Base-by-base conservation (phyloP, 306 rosid genomes). In the Rubus parviflorus region DNA sequence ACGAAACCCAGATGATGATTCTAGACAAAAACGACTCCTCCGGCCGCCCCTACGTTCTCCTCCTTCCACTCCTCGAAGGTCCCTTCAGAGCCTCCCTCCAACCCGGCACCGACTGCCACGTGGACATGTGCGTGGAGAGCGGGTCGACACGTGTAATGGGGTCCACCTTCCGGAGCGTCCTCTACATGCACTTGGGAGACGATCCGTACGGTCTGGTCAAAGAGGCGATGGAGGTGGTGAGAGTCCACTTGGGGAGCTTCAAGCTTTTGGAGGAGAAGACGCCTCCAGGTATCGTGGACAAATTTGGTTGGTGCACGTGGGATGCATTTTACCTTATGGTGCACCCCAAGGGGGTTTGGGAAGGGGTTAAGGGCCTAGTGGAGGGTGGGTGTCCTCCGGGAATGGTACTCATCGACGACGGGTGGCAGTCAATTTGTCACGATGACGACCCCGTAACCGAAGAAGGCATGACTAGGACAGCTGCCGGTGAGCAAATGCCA, bases 231-330 rank as follows among this genome's bases (percentile, higher is more conserved):
- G 75, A 68, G 13, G 89, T 80, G 14, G 70, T 90, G 1, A 80
- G 86, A 15, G 43, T 68, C 17, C 95, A 88, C 23, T 42, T 87
- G 40, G 95, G 93, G 0, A 90, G 85, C 1, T 93, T 89, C 72
- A 88, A 79, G 67, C 87, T 85, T 17, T 80, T 85, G 0, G 92
- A 90, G 54, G 97, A 90, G 74, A 92, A 92, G 45, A 78, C 43
- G 41, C 81, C 86, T 8, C 97, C 96, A 0, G 81, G 52, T 0
- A 88, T 90, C 0, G 80, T 88, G 8, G 93, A 92, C 63, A 90
- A 82, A 70, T 89, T 92, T 17, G 97, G 97, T 1, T 90, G 93
- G 97, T 87, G 97, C 62, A 92, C 96, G 0, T 92, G 92, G 96
- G 97, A 92, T 58, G 93, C 96, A 6, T 92, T 88, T 60, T 92